Evolutionary conservation across 164 flowering plant species (phyloP).

Genomic region (Nymphaea colorata): DNA sequence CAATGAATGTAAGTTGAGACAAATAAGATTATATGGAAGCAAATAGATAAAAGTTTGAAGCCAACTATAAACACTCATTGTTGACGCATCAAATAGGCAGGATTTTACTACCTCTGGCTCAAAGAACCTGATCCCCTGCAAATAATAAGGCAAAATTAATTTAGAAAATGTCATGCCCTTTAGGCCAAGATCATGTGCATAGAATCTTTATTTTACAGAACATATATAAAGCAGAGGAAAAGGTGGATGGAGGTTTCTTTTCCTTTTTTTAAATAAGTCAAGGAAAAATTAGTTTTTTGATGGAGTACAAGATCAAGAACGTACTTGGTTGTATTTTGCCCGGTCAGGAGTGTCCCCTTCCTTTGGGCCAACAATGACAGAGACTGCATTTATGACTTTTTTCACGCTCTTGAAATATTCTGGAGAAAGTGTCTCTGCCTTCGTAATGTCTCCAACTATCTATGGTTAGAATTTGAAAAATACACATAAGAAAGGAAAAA

Average conservation of each 20-base stretch:
- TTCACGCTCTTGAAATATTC: conserved; percentile 82
- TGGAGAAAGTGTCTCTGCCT: conserved; percentile 56
- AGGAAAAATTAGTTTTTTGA: too few relatives aligned
- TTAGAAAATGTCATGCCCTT: too few relatives aligned
- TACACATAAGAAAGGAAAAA: background rate
- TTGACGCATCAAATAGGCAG: background rate
- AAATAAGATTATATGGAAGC: background rate
- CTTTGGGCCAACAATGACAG: conserved; percentile 95
- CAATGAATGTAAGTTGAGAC: background rate
- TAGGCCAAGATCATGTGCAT: too few relatives aligned
- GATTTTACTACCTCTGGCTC: conserved; percentile 75
- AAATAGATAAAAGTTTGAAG: too few relatives aligned
- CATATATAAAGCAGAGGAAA: too few relatives aligned
- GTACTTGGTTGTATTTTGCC: conserved; percentile 88
- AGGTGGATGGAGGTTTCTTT: too few relatives aligned
- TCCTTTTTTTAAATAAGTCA: too few relatives aligned
- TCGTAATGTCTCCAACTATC: conserved; percentile 89
- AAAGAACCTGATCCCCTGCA: conserved; percentile 92
- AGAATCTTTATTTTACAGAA: too few relatives aligned
- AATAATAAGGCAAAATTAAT: background rate
- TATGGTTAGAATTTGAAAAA: conserved; percentile 9
- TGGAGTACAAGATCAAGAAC: background rate
- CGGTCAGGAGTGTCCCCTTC: conserved; percentile 99
- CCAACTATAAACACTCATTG: too few relatives aligned
- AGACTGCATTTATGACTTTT: conserved; percentile 78